Base-by-base conservation (phyloP, 306 rosid species). In the Sophora flavescens region DNA sequence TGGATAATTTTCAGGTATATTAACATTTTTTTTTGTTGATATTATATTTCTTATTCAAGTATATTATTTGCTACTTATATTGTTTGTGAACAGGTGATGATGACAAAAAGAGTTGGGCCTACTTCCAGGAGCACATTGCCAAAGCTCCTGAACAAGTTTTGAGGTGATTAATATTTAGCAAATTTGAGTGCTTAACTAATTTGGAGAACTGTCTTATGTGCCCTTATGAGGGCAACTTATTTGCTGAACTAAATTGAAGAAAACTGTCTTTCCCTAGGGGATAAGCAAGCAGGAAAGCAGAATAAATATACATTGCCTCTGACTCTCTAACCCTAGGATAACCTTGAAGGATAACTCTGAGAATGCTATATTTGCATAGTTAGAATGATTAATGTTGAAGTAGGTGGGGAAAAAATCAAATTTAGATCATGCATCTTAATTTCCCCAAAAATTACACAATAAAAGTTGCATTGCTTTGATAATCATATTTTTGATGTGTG, bases 101-200 rank as follows among this genome's bases (percentile, higher is more conserved):
- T 65, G 82, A 64, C 16, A 82, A 77, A 38, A 82, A 18, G 72
- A 72, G 82, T 56, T 82, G 92, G 93, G 92, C 86, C 13, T 74
- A 88, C 65, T 90, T 93, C 82, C 88, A 87, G 75, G 87, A 57
- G 64, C 87, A 90, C 59, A 69, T 93, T 56, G 82, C 84, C 56
- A 75, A 76, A 52, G 92, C 88, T 51, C 92, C 91, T 63, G 85
- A 93, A 65, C 97, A 93, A 85, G 85, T 81, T 28, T 63, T 81
- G 72, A 81, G 84, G 84, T 81, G 58, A 67, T 48, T 59, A 66
- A 45, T 17, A 36, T 80, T 58, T 61, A 58, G 64, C 59, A 58
- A 58, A 38, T 59, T 47, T 47, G 8, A n/a, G n/a, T 51, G 54
- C 44, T 69, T 44, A 44, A 42, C 36, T 70, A 52, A 57, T 68